A percentile compares a stretch with the other conserved stretches of the same genome.
Conservation (phyloP, 2,329 filamentous ascomycete species). For the Colletotrichum spaethianum region DNA sequence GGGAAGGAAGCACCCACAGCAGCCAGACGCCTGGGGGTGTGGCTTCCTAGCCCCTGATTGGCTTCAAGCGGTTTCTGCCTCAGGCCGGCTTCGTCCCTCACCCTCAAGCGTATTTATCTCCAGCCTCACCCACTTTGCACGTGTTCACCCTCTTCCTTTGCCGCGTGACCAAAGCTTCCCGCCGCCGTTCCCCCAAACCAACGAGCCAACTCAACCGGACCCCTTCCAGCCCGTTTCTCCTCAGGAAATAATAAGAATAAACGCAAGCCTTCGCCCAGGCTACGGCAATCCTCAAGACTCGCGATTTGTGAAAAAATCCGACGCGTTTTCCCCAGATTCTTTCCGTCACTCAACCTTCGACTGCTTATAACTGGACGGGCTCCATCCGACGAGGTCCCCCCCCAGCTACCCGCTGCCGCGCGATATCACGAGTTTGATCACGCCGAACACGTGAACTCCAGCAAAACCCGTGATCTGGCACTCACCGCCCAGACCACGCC, state of each 20-base stretch:
- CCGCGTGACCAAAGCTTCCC: constrained; percentile 54
- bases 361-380: constrained; percentile 36
- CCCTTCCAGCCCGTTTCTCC: constrained; percentile 4
- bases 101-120: constrained; percentile 51
- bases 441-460: constrained; percentile 47
- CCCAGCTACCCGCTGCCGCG: constrained; percentile 46
- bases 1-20: constrained; percentile 34
- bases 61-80: constrained; percentile 28
- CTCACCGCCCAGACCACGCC: constrained; percentile 42
- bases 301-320: constrained; percentile 31
- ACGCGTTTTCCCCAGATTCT: neutral
- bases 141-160: constrained; percentile 55
- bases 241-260: constrained; percentile 36
- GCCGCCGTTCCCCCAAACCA: constrained; percentile 34
- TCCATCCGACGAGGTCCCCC: constrained; percentile 34
- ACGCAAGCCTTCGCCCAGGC: constrained; percentile 27
- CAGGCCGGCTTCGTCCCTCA: constrained; percentile 31
- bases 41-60: constrained; percentile 37
- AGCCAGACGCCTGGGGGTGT: constrained; percentile 23
- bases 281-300: constrained; percentile 20
- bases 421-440: constrained; percentile 66
- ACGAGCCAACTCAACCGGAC: constrained; percentile 33
- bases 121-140: constrained; percentile 56
- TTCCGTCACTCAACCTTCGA: constrained; percentile 19
- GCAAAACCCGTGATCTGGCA: constrained; percentile 60